Percentiles rank a stretch among this genome's conserved stretches.
Evolutionary conservation across 1,139 yeast species (phyloP).

Genomic region (Candida tetrigidarum): DNA sequence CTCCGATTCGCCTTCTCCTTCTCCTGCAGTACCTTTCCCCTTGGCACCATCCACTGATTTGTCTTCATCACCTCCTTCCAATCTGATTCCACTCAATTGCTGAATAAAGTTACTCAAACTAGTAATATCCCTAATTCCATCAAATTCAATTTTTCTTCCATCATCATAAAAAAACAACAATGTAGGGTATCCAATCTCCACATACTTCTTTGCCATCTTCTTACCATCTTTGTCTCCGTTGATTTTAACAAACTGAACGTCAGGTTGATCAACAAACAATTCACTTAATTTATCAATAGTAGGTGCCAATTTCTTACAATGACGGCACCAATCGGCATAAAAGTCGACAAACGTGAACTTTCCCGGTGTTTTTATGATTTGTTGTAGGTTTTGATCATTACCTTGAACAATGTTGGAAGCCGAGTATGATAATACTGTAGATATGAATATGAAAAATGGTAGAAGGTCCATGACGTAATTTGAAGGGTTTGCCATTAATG

Average conservation of each 20-base stretch:
- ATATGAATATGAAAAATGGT: conserved; percentile 1
- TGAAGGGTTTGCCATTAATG: neutral
- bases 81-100: conserved; percentile 33
- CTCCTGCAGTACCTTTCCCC: too few species aligned
- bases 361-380: conserved; percentile 55
- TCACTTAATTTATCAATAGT: conserved; percentile 62
- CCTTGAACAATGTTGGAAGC: conserved; percentile 28
- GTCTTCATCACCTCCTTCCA: conserved; percentile 22
- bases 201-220: conserved; percentile 56
- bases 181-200: conserved; percentile 68
- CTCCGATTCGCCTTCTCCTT: conserved; percentile 6
- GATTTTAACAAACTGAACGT: conserved; percentile 59
- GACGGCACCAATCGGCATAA: conserved; percentile 84
- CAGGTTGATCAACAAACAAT: conserved; percentile 46
- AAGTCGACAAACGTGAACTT: conserved; percentile 73
- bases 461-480: conserved; percentile 2
- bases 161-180: conserved; percentile 56
- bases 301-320: conserved; percentile 72
- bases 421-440: conserved; percentile 11
- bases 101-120: conserved; percentile 51
- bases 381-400: conserved; percentile 55
- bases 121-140: conserved; percentile 52
- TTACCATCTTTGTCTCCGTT: conserved; percentile 70
- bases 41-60: too few species aligned
- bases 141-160: conserved; percentile 50